Evolutionary conservation across 306 rosid genomes (phyloP), one percentile per base, ranked within the genome.

Genomic region (Luffa aegyptiaca): DNA sequence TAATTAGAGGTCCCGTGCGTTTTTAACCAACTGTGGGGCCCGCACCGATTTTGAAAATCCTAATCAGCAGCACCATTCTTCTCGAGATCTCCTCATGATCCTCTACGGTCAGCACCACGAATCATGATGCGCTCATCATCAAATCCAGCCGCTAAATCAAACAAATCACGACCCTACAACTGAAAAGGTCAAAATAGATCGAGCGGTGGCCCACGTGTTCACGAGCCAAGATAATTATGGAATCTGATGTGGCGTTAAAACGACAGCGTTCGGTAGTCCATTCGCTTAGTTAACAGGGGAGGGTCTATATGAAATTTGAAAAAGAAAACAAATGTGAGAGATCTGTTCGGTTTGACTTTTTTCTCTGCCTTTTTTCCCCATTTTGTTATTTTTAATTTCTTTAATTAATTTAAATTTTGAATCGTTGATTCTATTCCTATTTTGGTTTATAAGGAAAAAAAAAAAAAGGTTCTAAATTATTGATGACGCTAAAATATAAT

Each of bases 61-160:
- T 0, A 10, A 39, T 42, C 49, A 39, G 33, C 51, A 2, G 33
- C 51, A 2, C 49, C 31, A 7, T 73, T 49, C 26, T 49, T 49
- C 78, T 73, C 78, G 78, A 49, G 78, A 73, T 73, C 61, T 49
- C 61, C 78, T 73, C 78, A 26, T 3, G 56, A 49, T 73, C 45
- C 14, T 8, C 78, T 73, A 49, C 78, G 78, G 42, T 73, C 6
- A 49, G 35, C 41, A 31, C 39, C 57, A 71, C 39, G 5, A 10
- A 71, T 21, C 56, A 13, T 48, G 45, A 73, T 49, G 26, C 3
- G 26, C 21, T 26, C 41, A 46, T 71, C 37, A 21, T 71, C 57
- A 46, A 69, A 44, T 73, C 61, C 44, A 73, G 13, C 42, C 59
- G 45, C 45, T 6, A 6, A 6, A 73, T 31, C 42, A 11, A 45